A percentile compares a stretch with the other conserved stretches of the same genome.
Conservation (phyloP, 108 stramenopile species). For the Aurantiochytrium sp. region DNA sequence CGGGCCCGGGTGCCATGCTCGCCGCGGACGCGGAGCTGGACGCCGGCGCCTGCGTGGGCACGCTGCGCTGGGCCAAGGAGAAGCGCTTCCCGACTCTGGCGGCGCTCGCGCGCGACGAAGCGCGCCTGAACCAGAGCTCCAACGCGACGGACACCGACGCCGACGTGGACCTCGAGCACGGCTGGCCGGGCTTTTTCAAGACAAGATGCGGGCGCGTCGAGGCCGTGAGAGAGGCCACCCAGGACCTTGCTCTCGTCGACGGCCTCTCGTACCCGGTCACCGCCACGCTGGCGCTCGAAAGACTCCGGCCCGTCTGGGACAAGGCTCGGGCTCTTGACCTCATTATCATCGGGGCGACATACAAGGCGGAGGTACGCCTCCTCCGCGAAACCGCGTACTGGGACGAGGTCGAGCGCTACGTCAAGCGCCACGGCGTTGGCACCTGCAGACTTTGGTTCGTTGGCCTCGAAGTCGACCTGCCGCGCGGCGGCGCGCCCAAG, state of each 20-base stretch:
- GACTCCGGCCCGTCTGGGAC: not conserved
- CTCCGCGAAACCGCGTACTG: not conserved
- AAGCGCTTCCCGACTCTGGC: not conserved
- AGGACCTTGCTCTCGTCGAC: not conserved
- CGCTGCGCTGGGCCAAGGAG: not conserved
- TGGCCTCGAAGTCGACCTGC: not conserved
- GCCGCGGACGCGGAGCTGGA: not conserved
- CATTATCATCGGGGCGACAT: not conserved
- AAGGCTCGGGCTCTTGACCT: not conserved
- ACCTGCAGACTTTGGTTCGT: not conserved
- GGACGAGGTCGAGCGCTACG: not conserved
- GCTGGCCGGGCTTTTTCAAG: not conserved
- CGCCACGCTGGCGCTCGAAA: not conserved
- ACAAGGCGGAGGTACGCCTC: not conserved
- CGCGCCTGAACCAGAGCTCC: not conserved
- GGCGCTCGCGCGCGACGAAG: not conserved
- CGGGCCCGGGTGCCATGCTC: not conserved
- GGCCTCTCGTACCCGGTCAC: not conserved
- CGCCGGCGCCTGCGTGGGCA: not conserved
- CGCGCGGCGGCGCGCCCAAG: not conserved
- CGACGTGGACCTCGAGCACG: not conserved
- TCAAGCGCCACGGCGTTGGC: not conserved
- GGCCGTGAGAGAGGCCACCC: not conserved
- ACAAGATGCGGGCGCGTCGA: not conserved
- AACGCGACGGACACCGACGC: not conserved